Conservation (phyloP, 2,329 filamentous ascomycete genomes). For the Sporothrix pseudoabietina region DNA sequence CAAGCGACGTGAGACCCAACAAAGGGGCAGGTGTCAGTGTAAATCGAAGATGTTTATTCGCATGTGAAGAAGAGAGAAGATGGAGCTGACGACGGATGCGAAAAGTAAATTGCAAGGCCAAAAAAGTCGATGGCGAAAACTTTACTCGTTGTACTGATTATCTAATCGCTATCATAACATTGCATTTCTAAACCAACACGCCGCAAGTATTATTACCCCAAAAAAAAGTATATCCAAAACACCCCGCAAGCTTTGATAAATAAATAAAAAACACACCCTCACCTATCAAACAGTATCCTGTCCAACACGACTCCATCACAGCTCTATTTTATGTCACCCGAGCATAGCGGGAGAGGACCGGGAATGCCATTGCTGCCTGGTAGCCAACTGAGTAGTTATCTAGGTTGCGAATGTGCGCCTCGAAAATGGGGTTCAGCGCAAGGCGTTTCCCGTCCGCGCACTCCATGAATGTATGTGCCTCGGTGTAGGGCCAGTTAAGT, state of each 20-base stretch:
- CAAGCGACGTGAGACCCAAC: too few relatives aligned
- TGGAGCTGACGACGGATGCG: background rate
- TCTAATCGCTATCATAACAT: background rate
- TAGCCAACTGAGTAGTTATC: slow-evolving; percentile 82
- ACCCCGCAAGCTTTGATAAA: background rate
- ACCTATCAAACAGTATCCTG: background rate
- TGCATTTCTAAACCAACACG: background rate
- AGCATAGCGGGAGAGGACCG: slow-evolving; percentile 47
- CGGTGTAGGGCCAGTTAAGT: slow-evolving; percentile 30
- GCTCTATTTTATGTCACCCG: slow-evolving; percentile 4
- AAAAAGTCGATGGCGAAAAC: background rate
- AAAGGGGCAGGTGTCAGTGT: too few relatives aligned
- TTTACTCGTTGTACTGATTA: background rate
- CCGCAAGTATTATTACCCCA: background rate
- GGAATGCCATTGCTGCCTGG: slow-evolving; percentile 67
- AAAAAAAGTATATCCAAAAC: slow-evolving; percentile 1
- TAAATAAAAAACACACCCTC: background rate
- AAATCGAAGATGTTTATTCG: background rate
- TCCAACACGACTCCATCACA: background rate
- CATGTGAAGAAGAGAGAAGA: background rate
- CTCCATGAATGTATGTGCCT: slow-evolving; percentile 20
- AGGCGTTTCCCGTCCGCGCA: slow-evolving; percentile 19
- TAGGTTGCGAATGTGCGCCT: slow-evolving; percentile 58
- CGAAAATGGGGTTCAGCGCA: slow-evolving; percentile 28
- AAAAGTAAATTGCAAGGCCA: background rate